Evolutionary conservation across 192 early-diverging fungal genomes (phyloP).

Genomic region (Jimgerdemannia flammicorona): DNA sequence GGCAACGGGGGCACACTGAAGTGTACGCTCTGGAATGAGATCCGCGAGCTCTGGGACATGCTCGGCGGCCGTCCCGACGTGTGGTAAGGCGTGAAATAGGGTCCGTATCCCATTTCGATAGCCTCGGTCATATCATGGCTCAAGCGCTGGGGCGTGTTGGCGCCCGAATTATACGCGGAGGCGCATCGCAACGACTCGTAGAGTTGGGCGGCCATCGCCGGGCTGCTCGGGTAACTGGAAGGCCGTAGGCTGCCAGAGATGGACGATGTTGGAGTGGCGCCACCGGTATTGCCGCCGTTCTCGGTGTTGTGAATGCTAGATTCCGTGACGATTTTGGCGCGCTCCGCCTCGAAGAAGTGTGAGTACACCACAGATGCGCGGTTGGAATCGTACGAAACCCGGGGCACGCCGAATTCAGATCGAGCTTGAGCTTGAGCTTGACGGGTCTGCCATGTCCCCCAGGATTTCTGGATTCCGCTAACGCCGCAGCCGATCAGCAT

Average conservation of each 20-base stretch:
- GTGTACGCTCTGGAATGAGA: too few relatives aligned
- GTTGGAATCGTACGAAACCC: neutral
- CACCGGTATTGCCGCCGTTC: neutral
- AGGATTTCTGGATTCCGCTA: slow-evolving; percentile 7
- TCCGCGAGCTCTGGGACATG: too few relatives aligned
- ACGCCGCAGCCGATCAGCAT: too few relatives aligned
- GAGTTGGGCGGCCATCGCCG: neutral
- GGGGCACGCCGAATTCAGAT: neutral
- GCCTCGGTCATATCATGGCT: neutral
- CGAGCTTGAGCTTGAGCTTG: neutral
- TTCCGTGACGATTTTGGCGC: neutral
- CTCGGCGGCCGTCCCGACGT: neutral
- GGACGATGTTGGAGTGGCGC: neutral
- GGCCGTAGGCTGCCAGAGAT: neutral
- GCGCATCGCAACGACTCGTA: neutral
- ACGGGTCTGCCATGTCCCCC: neutral
- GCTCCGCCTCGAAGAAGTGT: neutral
- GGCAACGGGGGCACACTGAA: too few relatives aligned
- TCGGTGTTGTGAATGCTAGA: neutral
- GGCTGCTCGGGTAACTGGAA: neutral
- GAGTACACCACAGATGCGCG: neutral
- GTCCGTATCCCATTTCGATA: neutral
- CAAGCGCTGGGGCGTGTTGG: neutral
- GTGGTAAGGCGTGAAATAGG: neutral
- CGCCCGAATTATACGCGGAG: neutral